Conservation (phyloP, 164 flowering plant species). For the Dillenia suffruticosa region DNA sequence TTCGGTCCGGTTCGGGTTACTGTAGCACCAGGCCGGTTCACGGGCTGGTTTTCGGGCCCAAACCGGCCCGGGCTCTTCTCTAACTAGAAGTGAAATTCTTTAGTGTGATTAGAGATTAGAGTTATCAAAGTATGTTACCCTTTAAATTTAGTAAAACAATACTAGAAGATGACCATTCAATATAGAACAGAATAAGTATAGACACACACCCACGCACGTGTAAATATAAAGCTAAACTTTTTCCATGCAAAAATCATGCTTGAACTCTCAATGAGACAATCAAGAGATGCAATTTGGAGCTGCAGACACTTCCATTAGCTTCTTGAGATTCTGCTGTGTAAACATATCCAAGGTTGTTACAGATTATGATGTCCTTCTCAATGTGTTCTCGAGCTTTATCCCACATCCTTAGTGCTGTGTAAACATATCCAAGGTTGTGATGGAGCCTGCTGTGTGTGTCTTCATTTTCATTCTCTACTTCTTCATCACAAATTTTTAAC, state of each 20-base stretch:
- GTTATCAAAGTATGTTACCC: no score
- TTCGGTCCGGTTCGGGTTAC: no score
- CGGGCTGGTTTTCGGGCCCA: no score
- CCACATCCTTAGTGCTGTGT: conserved; percentile 75
- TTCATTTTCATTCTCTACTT: conserved; percentile 71
- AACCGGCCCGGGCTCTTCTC: no score
- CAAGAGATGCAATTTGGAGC: conserved; percentile 61
- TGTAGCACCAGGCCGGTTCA: no score
- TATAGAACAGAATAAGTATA: not conserved
- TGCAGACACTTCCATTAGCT: conserved; percentile 57
- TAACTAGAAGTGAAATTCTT: no score
- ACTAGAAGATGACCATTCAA: no score
- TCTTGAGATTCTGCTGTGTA: conserved; percentile 82
- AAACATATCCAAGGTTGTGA: conserved; percentile 86
- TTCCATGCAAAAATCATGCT: conserved; percentile 63
- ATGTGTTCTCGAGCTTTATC: conserved; percentile 68
- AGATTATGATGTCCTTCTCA: conserved; percentile 72
- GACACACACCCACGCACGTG: not conserved
- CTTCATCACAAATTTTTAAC: conserved; percentile 79
- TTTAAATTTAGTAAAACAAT: no score
- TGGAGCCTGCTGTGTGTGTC: conserved; percentile 86
- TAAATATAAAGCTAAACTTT: conserved; percentile 38
- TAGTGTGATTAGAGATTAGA: no score
- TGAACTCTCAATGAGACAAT: conserved; percentile 74
- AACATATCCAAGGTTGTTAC: conserved; percentile 68